A percentile compares a stretch with the other conserved stretches of the same genome.
Evolutionary conservation across 495 filamentous ascomycete genomes (phyloP).

Genomic region (Daldinia loculata): DNA sequence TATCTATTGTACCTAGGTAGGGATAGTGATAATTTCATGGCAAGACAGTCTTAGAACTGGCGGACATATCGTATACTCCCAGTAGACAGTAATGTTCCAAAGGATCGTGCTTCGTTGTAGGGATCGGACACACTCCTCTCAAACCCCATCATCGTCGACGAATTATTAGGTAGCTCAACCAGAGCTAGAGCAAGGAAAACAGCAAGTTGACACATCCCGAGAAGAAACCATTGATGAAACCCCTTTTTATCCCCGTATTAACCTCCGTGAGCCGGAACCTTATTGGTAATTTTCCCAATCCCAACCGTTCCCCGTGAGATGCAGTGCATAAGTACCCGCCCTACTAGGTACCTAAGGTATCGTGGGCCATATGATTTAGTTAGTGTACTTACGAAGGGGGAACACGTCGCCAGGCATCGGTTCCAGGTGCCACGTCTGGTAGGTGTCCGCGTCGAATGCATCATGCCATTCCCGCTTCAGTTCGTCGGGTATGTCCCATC

Average conservation of each 20-base stretch:
- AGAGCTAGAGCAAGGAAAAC: not conserved
- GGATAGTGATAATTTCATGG: not conserved
- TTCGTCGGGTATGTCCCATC: slow-evolving; percentile 57
- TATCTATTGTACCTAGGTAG: slow-evolving; percentile 5
- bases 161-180: not conserved
- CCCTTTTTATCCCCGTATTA: slow-evolving; percentile 14
- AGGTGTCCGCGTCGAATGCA: slow-evolving; percentile 53
- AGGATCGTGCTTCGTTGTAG: slow-evolving; percentile 12
- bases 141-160: not conserved
- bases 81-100: slow-evolving; percentile 4
- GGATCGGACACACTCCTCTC: not conserved
- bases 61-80: slow-evolving; percentile 11
- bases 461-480: slow-evolving; percentile 55
- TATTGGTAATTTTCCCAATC: slow-evolving; percentile 15
- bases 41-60: not conserved
- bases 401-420: slow-evolving; percentile 61
- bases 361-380: slow-evolving; percentile 44
- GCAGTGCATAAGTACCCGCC: slow-evolving; percentile 28
- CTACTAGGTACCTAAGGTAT: slow-evolving; percentile 5
- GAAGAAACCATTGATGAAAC: not conserved
- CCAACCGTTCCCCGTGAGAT: slow-evolving; percentile 7
- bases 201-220: not conserved
- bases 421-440: slow-evolving; percentile 59
- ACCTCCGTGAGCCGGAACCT: not conserved
- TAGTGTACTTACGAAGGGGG: slow-evolving; percentile 57